These are phyloP conservation scores for Ligustrum vulgare DNA, from an alignment of 257 asterid species.

Conservation along the genomic window DNA sequence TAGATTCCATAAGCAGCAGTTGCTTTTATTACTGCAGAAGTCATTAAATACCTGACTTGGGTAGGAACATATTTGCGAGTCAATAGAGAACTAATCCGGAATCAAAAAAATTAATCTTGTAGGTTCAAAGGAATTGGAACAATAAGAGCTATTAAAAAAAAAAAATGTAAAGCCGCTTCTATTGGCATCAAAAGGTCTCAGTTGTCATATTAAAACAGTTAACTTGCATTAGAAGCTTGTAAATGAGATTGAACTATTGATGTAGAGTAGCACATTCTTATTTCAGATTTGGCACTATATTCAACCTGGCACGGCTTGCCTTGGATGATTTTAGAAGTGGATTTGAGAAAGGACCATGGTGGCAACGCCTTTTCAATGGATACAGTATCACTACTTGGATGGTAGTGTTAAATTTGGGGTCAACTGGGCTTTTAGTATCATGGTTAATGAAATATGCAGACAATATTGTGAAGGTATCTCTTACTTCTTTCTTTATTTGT, in stretches of 20 bases:
- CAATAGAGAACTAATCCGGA: not conserved
- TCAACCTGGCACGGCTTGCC: slow-evolving; percentile 79
- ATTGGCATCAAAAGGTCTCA: not conserved
- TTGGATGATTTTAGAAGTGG: slow-evolving; percentile 88
- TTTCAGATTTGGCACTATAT: slow-evolving; percentile 87
- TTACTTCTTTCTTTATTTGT: slow-evolving; percentile 4
- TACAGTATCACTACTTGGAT: slow-evolving; percentile 83
- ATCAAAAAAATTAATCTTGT: not conserved
- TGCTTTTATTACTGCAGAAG: not conserved
- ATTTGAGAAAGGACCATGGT: slow-evolving; percentile 91
- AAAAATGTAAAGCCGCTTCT: not conserved
- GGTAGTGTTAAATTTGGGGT: slow-evolving; percentile 92
- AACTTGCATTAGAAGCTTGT: slow-evolving; percentile 15
- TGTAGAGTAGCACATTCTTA: slow-evolving; percentile 18
- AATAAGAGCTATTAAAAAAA: no score
- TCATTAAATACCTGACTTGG: not conserved
- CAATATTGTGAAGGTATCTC: slow-evolving; percentile 86
- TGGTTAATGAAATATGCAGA: slow-evolving; percentile 99
- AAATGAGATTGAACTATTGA: slow-evolving; percentile 22
- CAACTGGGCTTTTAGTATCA: slow-evolving; percentile 91
- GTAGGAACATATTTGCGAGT: not conserved
- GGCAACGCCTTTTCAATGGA: slow-evolving; percentile 86
- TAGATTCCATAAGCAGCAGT: no score
- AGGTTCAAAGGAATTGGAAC: not conserved
- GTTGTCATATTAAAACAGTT: not conserved